Evolutionary conservation across 495 filamentous ascomycete genomes (phyloP).

Genomic region (Talaromyces trachyspermus): DNA sequence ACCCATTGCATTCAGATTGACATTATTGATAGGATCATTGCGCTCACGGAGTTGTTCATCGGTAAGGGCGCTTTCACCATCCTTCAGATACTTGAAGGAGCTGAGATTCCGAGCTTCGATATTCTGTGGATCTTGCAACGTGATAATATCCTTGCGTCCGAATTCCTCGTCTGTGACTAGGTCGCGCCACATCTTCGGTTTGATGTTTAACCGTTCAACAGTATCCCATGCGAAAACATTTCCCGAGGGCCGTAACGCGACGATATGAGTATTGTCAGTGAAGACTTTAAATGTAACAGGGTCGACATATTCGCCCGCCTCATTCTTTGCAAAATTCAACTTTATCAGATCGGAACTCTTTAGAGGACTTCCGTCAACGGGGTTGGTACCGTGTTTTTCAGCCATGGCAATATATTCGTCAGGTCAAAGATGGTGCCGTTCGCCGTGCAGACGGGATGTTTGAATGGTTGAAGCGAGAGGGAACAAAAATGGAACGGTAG

Average conservation of each 20-base stretch:
- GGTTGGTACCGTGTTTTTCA: slow-evolving; percentile 91
- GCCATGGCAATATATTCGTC: slow-evolving; percentile 82
- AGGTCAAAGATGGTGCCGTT: slow-evolving; percentile 79
- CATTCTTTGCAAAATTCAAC: slow-evolving; percentile 87
- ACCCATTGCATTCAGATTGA: slow-evolving; percentile 72
- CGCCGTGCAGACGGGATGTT: slow-evolving; percentile 74
- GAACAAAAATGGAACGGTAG: slow-evolving; percentile 98
- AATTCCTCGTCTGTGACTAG: slow-evolving; percentile 86
- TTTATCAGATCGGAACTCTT: slow-evolving; percentile 80
- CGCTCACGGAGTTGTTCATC: slow-evolving; percentile 55
- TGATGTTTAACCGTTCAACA: slow-evolving; percentile 89
- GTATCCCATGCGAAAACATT: slow-evolving; percentile 98
- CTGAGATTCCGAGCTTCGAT: slow-evolving; percentile 74
- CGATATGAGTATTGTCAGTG: slow-evolving; percentile 96
- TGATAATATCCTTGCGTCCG: slow-evolving; percentile 86
- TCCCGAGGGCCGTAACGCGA: slow-evolving; percentile 77
- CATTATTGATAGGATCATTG: slow-evolving; percentile 46
- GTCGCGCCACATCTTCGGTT: slow-evolving; percentile 94
- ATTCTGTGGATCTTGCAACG: slow-evolving; percentile 93
- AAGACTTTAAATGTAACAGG: slow-evolving; percentile 96
- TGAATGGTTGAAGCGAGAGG: slow-evolving; percentile 85
- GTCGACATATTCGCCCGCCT: slow-evolving; percentile 86
- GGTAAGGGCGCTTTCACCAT: slow-evolving; percentile 63
- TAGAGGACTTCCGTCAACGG: slow-evolving; percentile 72
- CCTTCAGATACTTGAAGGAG: slow-evolving; percentile 82